phyloP scores from a whole-genome alignment of 176 grass and related monocot species.

The Stipa capillata region DNA sequence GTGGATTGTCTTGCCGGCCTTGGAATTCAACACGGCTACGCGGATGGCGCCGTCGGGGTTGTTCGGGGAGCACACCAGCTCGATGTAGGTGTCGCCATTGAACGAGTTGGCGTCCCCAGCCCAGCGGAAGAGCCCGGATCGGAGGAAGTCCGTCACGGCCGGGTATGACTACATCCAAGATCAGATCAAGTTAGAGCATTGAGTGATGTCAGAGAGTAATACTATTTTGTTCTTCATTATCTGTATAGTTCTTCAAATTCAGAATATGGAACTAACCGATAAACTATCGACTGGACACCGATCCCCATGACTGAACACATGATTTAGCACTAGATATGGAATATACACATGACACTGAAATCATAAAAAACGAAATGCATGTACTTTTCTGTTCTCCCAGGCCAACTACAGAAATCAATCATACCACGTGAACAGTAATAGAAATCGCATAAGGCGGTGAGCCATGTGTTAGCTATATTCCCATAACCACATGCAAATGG shows the following conservation, averaged over 20 bases:
- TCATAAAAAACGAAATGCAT: background rate
- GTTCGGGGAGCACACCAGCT: constrained; percentile 69
- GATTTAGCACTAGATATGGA: constrained; percentile 19
- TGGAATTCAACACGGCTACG: constrained; percentile 33
- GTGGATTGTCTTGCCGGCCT: constrained; percentile 44
- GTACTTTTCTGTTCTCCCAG: constrained; percentile 2
- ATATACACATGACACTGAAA: background rate
- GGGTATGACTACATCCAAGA: constrained; percentile 50
- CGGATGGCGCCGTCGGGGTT: constrained; percentile 63
- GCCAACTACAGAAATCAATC: background rate
- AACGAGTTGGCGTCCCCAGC: constrained; percentile 48
- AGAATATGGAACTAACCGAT: background rate
- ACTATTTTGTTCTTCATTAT: background rate
- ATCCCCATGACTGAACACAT: constrained; percentile 31
- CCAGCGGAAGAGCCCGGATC: constrained; percentile 50
- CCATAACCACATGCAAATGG: constrained; percentile 1
- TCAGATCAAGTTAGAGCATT: background rate
- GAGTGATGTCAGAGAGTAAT: background rate
- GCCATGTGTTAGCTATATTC: no score
- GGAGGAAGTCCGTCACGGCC: constrained; percentile 43
- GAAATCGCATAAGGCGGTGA: background rate
- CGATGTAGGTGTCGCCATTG: constrained; percentile 43
- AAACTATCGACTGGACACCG: background rate
- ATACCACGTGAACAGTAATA: constrained; percentile 7
- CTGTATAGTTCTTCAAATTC: background rate